Evolutionary conservation across 495 filamentous ascomycete species (phyloP).

Genomic region (Aspergillus indologenus): DNA sequence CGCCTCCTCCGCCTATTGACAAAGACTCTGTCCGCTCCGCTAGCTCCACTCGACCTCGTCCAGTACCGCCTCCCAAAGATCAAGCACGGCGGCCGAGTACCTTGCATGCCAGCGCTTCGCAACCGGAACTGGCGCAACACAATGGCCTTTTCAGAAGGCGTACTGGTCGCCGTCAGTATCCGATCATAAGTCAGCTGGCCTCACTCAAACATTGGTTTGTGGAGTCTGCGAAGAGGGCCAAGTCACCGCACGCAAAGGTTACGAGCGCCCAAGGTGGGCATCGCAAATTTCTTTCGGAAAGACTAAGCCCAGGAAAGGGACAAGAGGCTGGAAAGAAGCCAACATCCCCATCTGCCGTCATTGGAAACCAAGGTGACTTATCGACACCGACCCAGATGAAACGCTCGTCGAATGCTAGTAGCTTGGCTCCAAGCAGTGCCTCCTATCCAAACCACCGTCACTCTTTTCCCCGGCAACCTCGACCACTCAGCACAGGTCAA

Average conservation of each 20-base stretch:
- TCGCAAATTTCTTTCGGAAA: constrained; percentile 43
- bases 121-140: constrained; percentile 58
- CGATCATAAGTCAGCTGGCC: constrained; percentile 73
- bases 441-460: constrained; percentile 47
- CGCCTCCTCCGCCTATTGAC: constrained; percentile 63
- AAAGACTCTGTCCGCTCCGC: constrained; percentile 72
- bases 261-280: constrained; percentile 24
- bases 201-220: constrained; percentile 87
- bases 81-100: constrained; percentile 68
- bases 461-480: constrained; percentile 48
- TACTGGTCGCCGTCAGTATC: constrained; percentile 58
- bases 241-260: constrained; percentile 54
- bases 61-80: constrained; percentile 85
- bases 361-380: constrained; percentile 26
- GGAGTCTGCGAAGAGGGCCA: constrained; percentile 70
- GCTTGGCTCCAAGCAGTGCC: constrained; percentile 44
- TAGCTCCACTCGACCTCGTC: constrained; percentile 66
- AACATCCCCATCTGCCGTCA: constrained; percentile 18
- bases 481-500: constrained; percentile 48
- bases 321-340: constrained; percentile 38
- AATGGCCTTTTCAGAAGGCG: constrained; percentile 55
- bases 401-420: constrained; percentile 44
- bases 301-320: constrained; percentile 41
- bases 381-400: constrained; percentile 43
- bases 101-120: constrained; percentile 73